phyloP scores from a whole-genome alignment of 306 rosid genomes.

The Citrullus mucosospermus region DNA sequence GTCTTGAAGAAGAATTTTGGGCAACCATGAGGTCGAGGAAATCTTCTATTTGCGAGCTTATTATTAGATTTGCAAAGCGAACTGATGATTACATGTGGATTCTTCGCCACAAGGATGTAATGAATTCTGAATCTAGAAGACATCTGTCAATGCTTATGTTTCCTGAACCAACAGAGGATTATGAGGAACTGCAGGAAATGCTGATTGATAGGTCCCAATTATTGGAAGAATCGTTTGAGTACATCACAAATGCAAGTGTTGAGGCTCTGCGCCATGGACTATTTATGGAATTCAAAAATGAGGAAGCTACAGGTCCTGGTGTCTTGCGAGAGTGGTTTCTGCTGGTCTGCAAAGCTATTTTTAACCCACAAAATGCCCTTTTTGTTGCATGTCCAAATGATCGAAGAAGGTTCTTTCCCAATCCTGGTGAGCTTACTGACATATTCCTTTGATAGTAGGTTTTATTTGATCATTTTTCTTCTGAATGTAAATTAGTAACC shows the following conservation, averaged over 20 bases:
- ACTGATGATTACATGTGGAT: constrained; percentile 48
- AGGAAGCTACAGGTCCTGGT: constrained; percentile 88
- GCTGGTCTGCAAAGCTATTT: constrained; percentile 65
- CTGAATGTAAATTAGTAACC: not conserved
- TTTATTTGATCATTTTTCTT: not conserved
- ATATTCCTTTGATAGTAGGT: not conserved
- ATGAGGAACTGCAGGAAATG: constrained; percentile 63
- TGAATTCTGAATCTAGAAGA: constrained; percentile 54
- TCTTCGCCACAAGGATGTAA: constrained; percentile 37
- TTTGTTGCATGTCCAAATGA: constrained; percentile 71
- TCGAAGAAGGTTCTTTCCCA: constrained; percentile 66
- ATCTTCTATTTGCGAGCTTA: constrained; percentile 25
- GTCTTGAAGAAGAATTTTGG: constrained; percentile 43
- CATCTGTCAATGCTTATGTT: constrained; percentile 64
- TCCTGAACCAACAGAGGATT: constrained; percentile 46
- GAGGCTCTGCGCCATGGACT: constrained; percentile 41
- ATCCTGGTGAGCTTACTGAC: constrained; percentile 43
- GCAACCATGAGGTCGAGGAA: constrained; percentile 23
- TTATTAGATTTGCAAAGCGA: constrained; percentile 29
- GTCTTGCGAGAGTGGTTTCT: constrained; percentile 79
- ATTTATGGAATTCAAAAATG: constrained; percentile 62
- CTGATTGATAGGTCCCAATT: constrained; percentile 66
- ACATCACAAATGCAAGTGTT: constrained; percentile 37
- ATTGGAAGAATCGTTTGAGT: constrained; percentile 57
- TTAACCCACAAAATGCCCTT: constrained; percentile 56